Base-by-base conservation (phyloP, 257 asterid genomes). In the Linderniella brevidens region DNA sequence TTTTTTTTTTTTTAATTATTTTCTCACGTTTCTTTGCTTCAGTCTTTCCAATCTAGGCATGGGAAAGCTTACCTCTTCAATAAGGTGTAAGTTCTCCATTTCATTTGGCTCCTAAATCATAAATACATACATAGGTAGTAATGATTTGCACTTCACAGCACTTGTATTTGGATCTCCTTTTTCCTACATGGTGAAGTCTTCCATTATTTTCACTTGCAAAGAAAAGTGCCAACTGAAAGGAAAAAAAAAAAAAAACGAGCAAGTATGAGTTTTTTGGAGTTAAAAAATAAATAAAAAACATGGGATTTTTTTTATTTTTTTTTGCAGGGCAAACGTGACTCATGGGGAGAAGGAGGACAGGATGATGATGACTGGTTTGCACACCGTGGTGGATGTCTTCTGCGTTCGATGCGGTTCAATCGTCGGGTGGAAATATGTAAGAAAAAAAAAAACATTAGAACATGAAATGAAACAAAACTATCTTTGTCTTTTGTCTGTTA, bases 371-470 rank as follows among this genome's bases (percentile, higher is more conserved):
- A 78, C 94, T 35, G 94, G 94, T 38, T 15, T 66, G 32, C 92
- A 82, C 66, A 36, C 74, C 17, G 94, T 79, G 3, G 81, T 59
- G 0, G 92, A 82, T 64, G 58, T 73, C 42, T 82, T 73, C 74
- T 82, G 94, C 12, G 77, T 73, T 54, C 59, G 58, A 20, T 82
- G 94, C 59, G 84, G 92, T 43, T 78, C 86, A 13, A 59, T 59
- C 41, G 79, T 82, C 43, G 94, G 92, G 64, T 82, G 94, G 92
- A 82, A 68, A 76, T 82, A 82, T 38, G 94, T 82, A 68, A 71
- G 86, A 25, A 25, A 25, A 6, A 25, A 25, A 25, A 48, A 13
- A 1, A 14, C 17, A 18, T 13, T n/a, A n/a, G n/a, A n/a, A 8
- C 14, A 1, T 48, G 32, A 11, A 5, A 29, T 12, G 25, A 1